Conservation (phyloP, 768 basidiomycete species). For the Crucibulum laeve region DNA sequence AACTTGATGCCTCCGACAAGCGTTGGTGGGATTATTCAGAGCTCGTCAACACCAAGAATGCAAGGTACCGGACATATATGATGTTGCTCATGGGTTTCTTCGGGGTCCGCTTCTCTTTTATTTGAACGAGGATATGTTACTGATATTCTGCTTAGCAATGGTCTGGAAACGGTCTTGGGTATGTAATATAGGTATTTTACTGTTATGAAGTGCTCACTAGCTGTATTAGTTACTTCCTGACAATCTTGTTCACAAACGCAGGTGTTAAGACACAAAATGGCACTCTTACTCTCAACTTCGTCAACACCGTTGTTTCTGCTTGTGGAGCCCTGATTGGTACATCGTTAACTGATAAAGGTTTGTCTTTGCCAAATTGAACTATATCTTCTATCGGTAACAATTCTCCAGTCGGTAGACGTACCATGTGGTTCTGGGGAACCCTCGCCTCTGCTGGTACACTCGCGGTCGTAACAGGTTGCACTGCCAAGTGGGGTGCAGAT, state of each 20-base stretch:
- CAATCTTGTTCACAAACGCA: constrained; percentile 34
- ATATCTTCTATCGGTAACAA: background rate
- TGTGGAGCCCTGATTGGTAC: constrained; percentile 37
- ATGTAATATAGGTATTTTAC: constrained; percentile 1
- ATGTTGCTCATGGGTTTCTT: constrained; percentile 52
- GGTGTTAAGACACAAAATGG: constrained; percentile 34
- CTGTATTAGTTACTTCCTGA: constrained; percentile 33
- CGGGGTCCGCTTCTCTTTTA: constrained; percentile 25
- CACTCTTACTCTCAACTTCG: constrained; percentile 35
- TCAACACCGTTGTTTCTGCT: constrained; percentile 36
- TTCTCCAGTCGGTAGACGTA: constrained; percentile 32
- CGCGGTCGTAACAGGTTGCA: constrained; percentile 38
- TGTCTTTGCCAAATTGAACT: background rate
- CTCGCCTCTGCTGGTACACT: constrained; percentile 31
- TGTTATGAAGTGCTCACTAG: background rate
- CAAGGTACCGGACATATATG: constrained; percentile 41
- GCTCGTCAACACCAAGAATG: constrained; percentile 41
- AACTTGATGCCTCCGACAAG: constrained; percentile 50
- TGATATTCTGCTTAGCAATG: constrained; percentile 33
- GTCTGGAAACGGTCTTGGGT: constrained; percentile 53
- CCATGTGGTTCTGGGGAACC: constrained; percentile 46
- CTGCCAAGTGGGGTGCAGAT: constrained; percentile 32
- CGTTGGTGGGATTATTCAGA: constrained; percentile 55
- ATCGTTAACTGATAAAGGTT: constrained; percentile 34
- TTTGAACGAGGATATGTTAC: background rate